Conservation (phyloP, 164 flowering plant genomes). For the Liquidambar formosana region DNA sequence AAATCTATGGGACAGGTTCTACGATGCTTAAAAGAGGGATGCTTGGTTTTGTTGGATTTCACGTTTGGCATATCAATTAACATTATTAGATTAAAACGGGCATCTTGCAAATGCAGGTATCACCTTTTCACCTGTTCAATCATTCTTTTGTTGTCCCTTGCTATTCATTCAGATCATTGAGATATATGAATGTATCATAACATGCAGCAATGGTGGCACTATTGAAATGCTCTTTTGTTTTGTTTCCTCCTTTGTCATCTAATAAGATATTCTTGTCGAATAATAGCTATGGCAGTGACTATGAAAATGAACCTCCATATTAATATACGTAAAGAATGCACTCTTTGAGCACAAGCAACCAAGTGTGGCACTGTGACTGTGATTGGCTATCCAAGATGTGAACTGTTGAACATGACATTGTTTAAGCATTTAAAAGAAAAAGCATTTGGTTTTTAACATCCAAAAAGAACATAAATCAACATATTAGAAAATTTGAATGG, state of each 20-base stretch:
- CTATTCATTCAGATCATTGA: neutral
- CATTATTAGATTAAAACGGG: constrained; percentile 37
- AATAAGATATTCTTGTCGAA: no score
- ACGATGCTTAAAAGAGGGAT: constrained; percentile 44
- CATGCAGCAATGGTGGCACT: neutral
- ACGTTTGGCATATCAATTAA: constrained; percentile 58
- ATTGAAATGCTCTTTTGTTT: neutral
- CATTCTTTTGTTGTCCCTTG: neutral
- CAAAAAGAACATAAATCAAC: no score
- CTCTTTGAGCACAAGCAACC: no score
- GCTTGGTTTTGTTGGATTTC: constrained; percentile 38
- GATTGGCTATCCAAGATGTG: no score
- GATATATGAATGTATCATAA: neutral
- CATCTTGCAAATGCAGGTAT: constrained; percentile 48
- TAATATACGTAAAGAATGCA: no score
- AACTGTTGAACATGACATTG: no score
- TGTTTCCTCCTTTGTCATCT: neutral
- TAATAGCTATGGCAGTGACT: no score
- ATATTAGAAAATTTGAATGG: no score
- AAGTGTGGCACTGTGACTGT: no score
- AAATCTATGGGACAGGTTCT: constrained; percentile 37
- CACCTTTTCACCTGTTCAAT: neutral
- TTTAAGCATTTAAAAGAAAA: no score
- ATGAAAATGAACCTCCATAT: no score
- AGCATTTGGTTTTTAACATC: no score